Percentiles rank a stretch among this genome's conserved stretches.
phyloP scores from a whole-genome alignment of 805 yeast genomes.

The Ogataea philodendri region DNA sequence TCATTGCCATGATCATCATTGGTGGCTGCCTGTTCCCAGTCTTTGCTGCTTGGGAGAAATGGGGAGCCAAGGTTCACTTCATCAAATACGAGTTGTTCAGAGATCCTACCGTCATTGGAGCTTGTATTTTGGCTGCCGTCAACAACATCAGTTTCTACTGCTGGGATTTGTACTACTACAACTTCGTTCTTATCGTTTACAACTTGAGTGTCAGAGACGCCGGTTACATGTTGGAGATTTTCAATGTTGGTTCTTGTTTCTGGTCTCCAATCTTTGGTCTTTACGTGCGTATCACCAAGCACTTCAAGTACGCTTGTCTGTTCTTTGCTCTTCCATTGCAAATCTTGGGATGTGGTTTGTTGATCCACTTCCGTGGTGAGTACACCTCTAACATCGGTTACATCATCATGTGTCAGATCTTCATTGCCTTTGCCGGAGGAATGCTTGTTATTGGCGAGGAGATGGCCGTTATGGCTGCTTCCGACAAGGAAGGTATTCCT shows the following conservation, averaged over 20 bases:
- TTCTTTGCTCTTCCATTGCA: slow-evolving; percentile 24
- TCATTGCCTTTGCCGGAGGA: slow-evolving; percentile 42
- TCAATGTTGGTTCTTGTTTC: slow-evolving; percentile 28
- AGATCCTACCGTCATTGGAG: slow-evolving; percentile 30
- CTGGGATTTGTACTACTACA: slow-evolving; percentile 27
- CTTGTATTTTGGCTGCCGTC: slow-evolving; percentile 20
- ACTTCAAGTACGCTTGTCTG: slow-evolving; percentile 25
- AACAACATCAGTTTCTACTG: slow-evolving; percentile 24
- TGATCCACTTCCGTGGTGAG: slow-evolving; percentile 28
- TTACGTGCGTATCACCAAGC: slow-evolving; percentile 21
- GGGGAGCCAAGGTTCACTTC: slow-evolving; percentile 28
- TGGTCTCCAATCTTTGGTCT: slow-evolving; percentile 24
- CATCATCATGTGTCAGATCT: slow-evolving; percentile 33
- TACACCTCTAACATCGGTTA: slow-evolving; percentile 22
- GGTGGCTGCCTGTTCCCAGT: slow-evolving; percentile 38
- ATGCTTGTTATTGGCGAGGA: slow-evolving; percentile 31
- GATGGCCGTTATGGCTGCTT: slow-evolving; percentile 39
- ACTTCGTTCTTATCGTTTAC: slow-evolving; percentile 25
- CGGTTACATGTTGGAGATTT: slow-evolving; percentile 29
- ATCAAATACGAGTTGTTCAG: slow-evolving; percentile 28
- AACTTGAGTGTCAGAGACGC: slow-evolving; percentile 19
- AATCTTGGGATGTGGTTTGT: slow-evolving; percentile 26
- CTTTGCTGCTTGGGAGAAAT: slow-evolving; percentile 38
- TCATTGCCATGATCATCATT: slow-evolving; percentile 44
- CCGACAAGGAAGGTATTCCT: slow-evolving; percentile 43